Conservation (phyloP, 495 filamentous ascomycete genomes). For the Amniculicola lignicola region DNA sequence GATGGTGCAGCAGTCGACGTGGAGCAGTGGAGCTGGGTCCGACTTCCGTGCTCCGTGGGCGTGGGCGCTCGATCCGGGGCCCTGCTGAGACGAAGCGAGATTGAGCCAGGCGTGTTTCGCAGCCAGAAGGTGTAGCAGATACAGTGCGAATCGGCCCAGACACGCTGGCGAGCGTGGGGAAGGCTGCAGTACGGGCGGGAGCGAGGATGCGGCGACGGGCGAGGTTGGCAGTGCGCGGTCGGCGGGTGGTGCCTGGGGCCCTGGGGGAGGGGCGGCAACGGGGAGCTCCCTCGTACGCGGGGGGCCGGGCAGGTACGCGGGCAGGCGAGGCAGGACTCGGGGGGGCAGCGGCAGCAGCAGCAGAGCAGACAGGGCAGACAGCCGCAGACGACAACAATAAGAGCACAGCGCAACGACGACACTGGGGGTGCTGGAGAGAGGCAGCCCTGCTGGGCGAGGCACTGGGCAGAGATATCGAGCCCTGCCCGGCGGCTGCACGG, state of each 20-base stretch:
- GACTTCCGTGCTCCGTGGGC: not conserved
- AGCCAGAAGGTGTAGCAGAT: no score
- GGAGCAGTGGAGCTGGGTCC: not conserved
- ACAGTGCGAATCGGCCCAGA: no score
- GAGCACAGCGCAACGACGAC: not conserved
- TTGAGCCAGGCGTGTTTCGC: conserved; percentile 33
- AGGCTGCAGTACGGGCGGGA: not conserved
- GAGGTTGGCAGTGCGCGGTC: not conserved
- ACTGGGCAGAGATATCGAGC: no score
- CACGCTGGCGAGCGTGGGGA: no score
- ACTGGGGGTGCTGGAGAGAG: no score
- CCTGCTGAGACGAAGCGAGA: conserved; percentile 36
- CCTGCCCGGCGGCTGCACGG: no score
- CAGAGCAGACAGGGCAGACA: not conserved
- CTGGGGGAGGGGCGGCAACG: not conserved
- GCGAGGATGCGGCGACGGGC: not conserved
- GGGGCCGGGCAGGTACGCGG: not conserved
- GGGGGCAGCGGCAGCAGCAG: not conserved
- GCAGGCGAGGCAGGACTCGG: not conserved
- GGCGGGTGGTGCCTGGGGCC: not conserved
- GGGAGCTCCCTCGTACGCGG: not conserved
- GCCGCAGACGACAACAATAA: not conserved
- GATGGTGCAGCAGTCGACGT: no score
- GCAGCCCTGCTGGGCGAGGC: no score
- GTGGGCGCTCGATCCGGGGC: conserved; percentile 9